Conservation (phyloP, 2,329 filamentous ascomycete genomes). For the Delphinella strobiligena region DNA sequence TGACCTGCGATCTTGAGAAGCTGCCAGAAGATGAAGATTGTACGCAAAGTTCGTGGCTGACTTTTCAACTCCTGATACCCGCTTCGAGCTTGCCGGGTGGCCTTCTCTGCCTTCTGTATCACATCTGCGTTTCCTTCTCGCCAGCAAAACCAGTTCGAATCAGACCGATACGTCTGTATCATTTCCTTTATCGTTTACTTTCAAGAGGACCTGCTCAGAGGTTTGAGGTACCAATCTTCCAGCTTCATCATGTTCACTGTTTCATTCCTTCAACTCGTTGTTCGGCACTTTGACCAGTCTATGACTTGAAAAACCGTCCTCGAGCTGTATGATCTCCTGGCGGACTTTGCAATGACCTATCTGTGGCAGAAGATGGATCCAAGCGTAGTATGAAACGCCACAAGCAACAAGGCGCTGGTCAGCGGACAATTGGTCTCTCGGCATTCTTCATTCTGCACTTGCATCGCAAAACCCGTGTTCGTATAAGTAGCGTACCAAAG, state of each 20-base stretch:
- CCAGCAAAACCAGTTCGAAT: too few species aligned
- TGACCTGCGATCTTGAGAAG: too few species aligned
- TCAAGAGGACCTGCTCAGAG: too few species aligned
- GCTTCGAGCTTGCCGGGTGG: too few species aligned
- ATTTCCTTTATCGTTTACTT: too few species aligned
- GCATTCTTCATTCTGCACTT: slow-evolving; percentile 23
- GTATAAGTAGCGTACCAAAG: slow-evolving; percentile 66
- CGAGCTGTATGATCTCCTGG: slow-evolving; percentile 41
- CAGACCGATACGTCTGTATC: too few species aligned
- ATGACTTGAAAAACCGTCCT: slow-evolving; percentile 37
- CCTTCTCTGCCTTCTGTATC: too few species aligned
- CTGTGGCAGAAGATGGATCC: slow-evolving; percentile 45
- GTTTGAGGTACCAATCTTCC: slow-evolving; percentile 12
- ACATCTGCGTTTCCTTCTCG: too few species aligned
- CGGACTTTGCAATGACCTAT: slow-evolving; percentile 43
- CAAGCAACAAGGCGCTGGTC: slow-evolving; percentile 37
- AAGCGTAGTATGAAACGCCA: slow-evolving; percentile 45
- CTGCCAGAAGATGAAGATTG: too few species aligned
- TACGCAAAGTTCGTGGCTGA: too few species aligned
- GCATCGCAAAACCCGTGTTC: slow-evolving; percentile 52
- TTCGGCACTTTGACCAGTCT: slow-evolving; percentile 43
- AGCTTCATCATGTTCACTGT: slow-evolving; percentile 42
- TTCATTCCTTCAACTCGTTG: slow-evolving; percentile 43
- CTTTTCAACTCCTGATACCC: too few species aligned
- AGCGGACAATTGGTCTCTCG: not conserved